These are phyloP conservation scores for Penicillium glabrum DNA, from an alignment of 2,329 filamentous ascomycete species.

Conservation along the genomic window DNA sequence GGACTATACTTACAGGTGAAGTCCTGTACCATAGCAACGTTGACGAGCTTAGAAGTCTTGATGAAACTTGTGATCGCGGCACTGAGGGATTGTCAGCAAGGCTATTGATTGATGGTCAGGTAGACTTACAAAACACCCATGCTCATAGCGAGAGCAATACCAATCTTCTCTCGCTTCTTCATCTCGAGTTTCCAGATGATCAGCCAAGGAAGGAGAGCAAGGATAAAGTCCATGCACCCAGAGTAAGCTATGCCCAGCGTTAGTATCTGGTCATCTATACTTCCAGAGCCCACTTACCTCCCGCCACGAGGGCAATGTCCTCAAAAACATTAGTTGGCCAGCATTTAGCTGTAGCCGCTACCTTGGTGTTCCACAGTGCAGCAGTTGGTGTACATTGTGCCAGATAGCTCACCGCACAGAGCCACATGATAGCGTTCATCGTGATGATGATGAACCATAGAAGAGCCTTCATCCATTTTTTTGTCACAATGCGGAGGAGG, in stretches of 20 bases:
- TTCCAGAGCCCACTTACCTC: conserved; percentile 7
- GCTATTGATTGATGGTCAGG: neutral
- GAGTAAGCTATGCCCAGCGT: conserved; percentile 15
- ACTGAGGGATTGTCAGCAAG: conserved; percentile 2
- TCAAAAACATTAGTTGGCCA: conserved; percentile 20
- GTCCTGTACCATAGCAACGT: conserved; percentile 21
- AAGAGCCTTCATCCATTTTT: conserved; percentile 19
- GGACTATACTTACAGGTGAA: conserved; percentile 13
- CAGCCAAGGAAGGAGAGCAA: conserved; percentile 40
- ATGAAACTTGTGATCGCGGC: conserved; percentile 23
- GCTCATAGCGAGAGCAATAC: conserved; percentile 39
- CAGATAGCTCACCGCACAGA: conserved; percentile 22
- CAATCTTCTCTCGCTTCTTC: conserved; percentile 38
- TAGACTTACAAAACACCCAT: conserved; percentile 32
- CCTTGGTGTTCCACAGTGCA: conserved; percentile 17
- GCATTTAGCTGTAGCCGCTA: conserved; percentile 19
- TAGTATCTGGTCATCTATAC: neutral
- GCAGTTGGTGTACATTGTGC: conserved; percentile 19
- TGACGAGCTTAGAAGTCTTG: conserved; percentile 22
- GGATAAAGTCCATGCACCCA: conserved; percentile 34
- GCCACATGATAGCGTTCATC: conserved; percentile 25
- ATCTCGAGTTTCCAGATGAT: conserved; percentile 38
- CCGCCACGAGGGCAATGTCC: conserved; percentile 19
- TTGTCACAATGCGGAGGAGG: conserved; percentile 23
- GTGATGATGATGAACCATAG: conserved; percentile 26